phyloP scores from a whole-genome alignment of 306 rosid species.

The Dicorynia guianensis region DNA sequence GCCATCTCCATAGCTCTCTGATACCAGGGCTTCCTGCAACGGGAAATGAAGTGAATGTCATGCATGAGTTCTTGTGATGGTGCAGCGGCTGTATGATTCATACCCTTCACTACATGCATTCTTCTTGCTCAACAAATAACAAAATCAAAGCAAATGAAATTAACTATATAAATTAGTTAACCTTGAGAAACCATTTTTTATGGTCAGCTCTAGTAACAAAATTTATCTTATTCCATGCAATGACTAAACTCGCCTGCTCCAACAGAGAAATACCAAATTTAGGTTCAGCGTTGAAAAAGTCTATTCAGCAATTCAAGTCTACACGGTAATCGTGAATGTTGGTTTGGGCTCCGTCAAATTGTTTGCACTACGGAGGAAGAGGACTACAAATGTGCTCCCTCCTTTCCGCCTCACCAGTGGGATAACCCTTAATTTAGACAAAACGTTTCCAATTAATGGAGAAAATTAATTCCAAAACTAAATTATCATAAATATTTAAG shows the following conservation, averaged over 20 bases:
- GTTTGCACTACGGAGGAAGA: background rate
- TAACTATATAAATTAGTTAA: background rate
- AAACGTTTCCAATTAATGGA: no score
- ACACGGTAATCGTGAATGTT: slow-evolving; percentile 1
- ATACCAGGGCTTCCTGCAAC: slow-evolving; percentile 90
- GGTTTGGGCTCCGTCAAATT: slow-evolving; percentile 31
- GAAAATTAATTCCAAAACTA: no score
- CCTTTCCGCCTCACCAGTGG: no score
- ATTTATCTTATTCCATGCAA: background rate
- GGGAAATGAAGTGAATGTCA: slow-evolving; percentile 35
- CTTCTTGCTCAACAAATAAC: background rate
- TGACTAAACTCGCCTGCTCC: slow-evolving; percentile 28
- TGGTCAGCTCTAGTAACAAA: slow-evolving; percentile 30
- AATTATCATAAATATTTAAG: no score
- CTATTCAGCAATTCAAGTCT: slow-evolving; percentile 34
- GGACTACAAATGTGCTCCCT: background rate
- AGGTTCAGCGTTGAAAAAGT: slow-evolving; percentile 30
- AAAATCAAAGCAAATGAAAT: no score
- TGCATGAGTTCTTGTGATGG: slow-evolving; percentile 29
- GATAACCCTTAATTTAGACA: no score
- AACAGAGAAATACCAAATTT: slow-evolving; percentile 41
- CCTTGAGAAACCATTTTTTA: slow-evolving; percentile 9
- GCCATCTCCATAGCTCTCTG: slow-evolving; percentile 80
- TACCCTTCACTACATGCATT: slow-evolving; percentile 33
- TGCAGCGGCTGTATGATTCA: slow-evolving; percentile 24